These are phyloP conservation scores for Saprolegnia diclina DNA, from an alignment of 352 stramenopile species.

Conservation along the genomic window DNA sequence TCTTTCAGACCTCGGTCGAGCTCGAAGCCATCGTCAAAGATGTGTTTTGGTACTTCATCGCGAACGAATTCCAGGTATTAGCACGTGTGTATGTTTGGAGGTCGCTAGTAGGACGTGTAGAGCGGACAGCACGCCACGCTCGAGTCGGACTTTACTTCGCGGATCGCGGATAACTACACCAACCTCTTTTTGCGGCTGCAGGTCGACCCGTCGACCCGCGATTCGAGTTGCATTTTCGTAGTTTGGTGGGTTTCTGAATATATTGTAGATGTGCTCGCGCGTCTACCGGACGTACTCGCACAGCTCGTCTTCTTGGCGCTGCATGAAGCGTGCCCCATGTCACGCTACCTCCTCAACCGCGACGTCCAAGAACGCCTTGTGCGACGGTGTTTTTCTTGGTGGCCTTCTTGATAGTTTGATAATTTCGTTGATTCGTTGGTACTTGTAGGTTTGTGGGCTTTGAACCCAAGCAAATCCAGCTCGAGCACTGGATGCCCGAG, in stretches of 20 bases:
- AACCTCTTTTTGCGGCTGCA: conserved; percentile 57
- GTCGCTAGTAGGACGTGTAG: neutral
- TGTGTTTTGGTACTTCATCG: conserved; percentile 69
- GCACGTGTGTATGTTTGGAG: neutral
- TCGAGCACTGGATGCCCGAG: conserved; percentile 46
- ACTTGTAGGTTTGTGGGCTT: conserved; percentile 43
- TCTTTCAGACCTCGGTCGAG: conserved; percentile 41
- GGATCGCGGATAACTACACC: conserved; percentile 65
- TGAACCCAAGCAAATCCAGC: conserved; percentile 43
- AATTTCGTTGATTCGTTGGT: neutral
- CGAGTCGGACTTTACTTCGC: conserved; percentile 46
- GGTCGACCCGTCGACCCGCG: conserved; percentile 41
- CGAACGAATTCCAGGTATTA: conserved; percentile 46
- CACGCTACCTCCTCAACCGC: conserved; percentile 39
- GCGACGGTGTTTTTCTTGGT: conserved; percentile 50
- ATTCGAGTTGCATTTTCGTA: conserved; percentile 27
- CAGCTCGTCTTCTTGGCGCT: conserved; percentile 60
- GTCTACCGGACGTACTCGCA: conserved; percentile 48
- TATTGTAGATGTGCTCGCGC: conserved; percentile 41
- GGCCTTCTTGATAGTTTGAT: neutral
- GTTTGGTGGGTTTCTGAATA: neutral
- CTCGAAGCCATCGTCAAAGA: conserved; percentile 58
- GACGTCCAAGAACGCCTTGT: conserved; percentile 41
- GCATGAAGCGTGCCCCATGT: conserved; percentile 68
- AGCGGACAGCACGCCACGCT: conserved; percentile 35